Base-by-base conservation (phyloP, 192 early-diverging fungal genomes). In the Coemansia sp. region DNA sequence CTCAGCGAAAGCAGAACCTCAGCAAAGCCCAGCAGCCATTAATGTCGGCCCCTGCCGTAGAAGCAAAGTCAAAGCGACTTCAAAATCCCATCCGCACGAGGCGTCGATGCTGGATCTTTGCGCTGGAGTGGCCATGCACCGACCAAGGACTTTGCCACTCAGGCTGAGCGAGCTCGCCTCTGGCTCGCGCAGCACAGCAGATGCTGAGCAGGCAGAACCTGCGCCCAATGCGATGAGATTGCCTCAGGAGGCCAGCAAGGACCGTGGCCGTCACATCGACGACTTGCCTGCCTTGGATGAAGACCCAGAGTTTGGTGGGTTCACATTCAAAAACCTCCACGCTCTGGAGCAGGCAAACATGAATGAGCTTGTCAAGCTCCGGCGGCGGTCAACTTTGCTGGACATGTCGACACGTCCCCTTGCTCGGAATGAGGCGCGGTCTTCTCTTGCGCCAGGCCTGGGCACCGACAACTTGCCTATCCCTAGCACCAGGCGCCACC, bases 321-420 rank as follows among this genome's bases (percentile, higher is more conserved):
- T 95, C 72, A 88, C 86, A 7, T 97, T 90, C 82, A 95, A 95
- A 54, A 98, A 98, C 68, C 58, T 98, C 39, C 88, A 87, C 2
- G 79, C 87, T 17, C 82, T 98, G 1, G 95, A 94, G 57, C 90
- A 93, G 53, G 94, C 93, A 12, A 98, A 98, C 66, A 86, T 89
- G 58, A 87, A 93, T 56, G 81, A 92, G 35, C 88, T 98, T 21
- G 67, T 85, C 26, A 93, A 90, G 74, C 74, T 98, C 18, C 84
- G 89, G 22, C 68, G 75, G 35, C 68, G 75, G 24, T 72, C 68
- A 39, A 77, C 75, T 1, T 32, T 86, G 40, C 48, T 68, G 0
- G 75, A 70, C 33, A 53, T 48, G 11, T 27, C 68, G 12, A 27
- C 44, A 22, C 36, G 41, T 35, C 44, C 59, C 15, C 8, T 19